These are phyloP conservation scores for Pythium insidiosum DNA, from an alignment of 352 stramenopile species.

Conservation along the genomic window DNA sequence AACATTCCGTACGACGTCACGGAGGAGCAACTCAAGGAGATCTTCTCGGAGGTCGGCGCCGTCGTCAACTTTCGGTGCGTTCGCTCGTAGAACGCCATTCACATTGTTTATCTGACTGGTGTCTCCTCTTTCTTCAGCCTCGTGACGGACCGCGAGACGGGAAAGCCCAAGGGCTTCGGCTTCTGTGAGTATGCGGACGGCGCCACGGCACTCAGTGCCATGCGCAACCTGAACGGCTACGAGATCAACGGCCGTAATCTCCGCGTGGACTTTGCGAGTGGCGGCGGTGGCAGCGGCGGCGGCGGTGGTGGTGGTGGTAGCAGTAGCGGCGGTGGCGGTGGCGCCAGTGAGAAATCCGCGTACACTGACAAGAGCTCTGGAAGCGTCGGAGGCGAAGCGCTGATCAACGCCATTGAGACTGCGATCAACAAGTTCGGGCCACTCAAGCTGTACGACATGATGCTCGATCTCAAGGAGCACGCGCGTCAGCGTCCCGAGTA, in stretches of 20 bases:
- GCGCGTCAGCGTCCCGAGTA: conserved; percentile 64
- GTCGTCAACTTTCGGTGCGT: conserved; percentile 79
- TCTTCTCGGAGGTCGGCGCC: conserved; percentile 77
- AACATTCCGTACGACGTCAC: conserved; percentile 88
- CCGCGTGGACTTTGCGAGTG: conserved; percentile 79
- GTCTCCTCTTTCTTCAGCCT: conserved; percentile 27
- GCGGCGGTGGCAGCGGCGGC: conserved; percentile 40
- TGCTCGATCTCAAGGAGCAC: conserved; percentile 72
- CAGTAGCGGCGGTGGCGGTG: conserved; percentile 8
- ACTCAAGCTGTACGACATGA: conserved; percentile 82
- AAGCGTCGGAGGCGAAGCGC: conserved; percentile 60
- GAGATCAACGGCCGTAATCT: conserved; percentile 80
- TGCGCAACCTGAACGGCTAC: conserved; percentile 83
- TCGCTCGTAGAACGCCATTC: no score
- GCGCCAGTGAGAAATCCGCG: no score
- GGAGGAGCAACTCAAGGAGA: conserved; percentile 81
- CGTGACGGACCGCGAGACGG: conserved; percentile 76
- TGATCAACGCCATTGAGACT: conserved; percentile 73
- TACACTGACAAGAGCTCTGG: conserved; percentile 25
- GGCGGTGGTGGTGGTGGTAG: conserved; percentile 12
- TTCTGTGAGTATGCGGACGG: conserved; percentile 84
- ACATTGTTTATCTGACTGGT: not conserved
- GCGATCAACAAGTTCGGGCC: conserved; percentile 59
- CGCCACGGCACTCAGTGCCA: conserved; percentile 73
- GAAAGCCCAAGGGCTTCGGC: conserved; percentile 81